phyloP scores from a whole-genome alignment of 2,329 filamentous ascomycete genomes.

The Trichoderma guizhouense region DNA sequence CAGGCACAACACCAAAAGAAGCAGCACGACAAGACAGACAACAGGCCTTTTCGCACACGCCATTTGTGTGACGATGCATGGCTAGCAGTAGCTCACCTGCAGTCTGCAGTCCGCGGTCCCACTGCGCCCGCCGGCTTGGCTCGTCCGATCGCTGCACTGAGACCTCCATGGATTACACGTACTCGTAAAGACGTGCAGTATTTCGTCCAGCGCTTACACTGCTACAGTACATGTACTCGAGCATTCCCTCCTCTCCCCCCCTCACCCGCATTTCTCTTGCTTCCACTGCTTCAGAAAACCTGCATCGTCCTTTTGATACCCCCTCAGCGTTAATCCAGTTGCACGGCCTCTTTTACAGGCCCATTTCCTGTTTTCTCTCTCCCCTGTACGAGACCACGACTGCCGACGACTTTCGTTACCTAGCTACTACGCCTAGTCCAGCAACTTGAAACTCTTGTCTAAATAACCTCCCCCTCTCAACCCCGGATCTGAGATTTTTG shows the following conservation, averaged over 20 bases:
- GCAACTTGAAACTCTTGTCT: constrained; percentile 1
- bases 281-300: constrained; percentile 12
- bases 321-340: neutral
- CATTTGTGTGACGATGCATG: constrained; percentile 17
- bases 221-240: neutral
- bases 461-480: neutral
- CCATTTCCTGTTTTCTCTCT: neutral
- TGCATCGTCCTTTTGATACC: constrained; percentile 8
- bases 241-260: neutral
- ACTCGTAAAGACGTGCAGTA: neutral
- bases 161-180: neutral
- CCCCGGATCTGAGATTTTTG: neutral
- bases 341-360: neutral
- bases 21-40: neutral
- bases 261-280: constrained; percentile 13
- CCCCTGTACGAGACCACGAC: constrained; percentile 14
- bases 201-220: neutral
- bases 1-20: neutral
- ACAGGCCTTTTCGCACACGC: neutral
- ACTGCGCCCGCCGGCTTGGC: neutral
- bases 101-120: neutral
- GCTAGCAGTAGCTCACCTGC: constrained; percentile 15
- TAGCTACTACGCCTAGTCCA: neutral
- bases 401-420: neutral
- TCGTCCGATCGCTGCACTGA: neutral